These are phyloP conservation scores for Fusarium tuaranense DNA, from an alignment of 2,329 filamentous ascomycete genomes.

Conservation along the genomic window DNA sequence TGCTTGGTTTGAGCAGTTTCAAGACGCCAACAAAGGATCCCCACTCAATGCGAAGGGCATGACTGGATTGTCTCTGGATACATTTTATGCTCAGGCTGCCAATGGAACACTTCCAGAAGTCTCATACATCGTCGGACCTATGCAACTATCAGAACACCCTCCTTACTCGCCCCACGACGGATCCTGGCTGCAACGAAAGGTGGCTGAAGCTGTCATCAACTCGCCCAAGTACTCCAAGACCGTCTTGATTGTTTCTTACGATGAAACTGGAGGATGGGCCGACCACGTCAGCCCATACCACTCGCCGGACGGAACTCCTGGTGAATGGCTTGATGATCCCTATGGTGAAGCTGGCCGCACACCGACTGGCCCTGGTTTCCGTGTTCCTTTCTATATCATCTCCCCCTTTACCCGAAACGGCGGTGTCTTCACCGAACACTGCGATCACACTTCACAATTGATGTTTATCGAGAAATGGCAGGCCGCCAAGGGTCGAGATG, in stretches of 20 bases:
- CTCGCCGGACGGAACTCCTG: slow-evolving; percentile 59
- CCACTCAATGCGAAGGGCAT: slow-evolving; percentile 26
- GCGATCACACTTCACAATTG: slow-evolving; percentile 67
- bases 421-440: slow-evolving; percentile 60
- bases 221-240: slow-evolving; percentile 49
- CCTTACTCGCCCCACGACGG: background rate
- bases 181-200: background rate
- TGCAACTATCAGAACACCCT: slow-evolving; percentile 1
- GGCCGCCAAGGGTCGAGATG: slow-evolving; percentile 54
- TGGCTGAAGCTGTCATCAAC: slow-evolving; percentile 1
- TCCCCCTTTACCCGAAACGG: background rate
- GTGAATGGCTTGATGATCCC: slow-evolving; percentile 57
- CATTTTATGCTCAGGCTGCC: background rate
- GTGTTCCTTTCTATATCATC: background rate
- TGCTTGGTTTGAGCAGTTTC: slow-evolving; percentile 65
- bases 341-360: background rate
- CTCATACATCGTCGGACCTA: background rate
- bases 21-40: slow-evolving; percentile 51
- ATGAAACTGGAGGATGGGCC: slow-evolving; percentile 66
- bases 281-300: slow-evolving; percentile 66
- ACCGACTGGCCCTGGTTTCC: background rate
- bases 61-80: background rate
- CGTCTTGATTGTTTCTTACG: slow-evolving; percentile 57
- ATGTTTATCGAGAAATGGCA: slow-evolving; percentile 65
- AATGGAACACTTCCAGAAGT: background rate